Evolutionary conservation across 768 basidiomycete species (phyloP), one percentile per base, ranked within the genome.

Genomic region (Panaeolus papilionaceus): DNA sequence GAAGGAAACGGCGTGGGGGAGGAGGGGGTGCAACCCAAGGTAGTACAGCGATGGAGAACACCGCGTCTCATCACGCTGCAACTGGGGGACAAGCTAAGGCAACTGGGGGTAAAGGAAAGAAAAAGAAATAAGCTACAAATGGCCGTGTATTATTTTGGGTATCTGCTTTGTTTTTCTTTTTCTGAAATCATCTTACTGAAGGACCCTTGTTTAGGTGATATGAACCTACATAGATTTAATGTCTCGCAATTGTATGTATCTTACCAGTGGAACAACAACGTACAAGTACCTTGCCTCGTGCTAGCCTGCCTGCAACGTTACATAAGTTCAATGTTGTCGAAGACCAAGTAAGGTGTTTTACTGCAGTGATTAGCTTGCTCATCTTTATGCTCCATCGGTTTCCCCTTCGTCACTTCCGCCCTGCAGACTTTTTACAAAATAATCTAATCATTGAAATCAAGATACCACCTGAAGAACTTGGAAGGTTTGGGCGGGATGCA

Each of bases 21-120:
- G 83, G 83, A 20, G 85, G 86, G 54, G 79, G 80, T 65, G 91
- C 92, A 23, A 93, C 91, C 14, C 93, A 94, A 78, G 93, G 93
- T 23, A 82, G 78, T 66, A 78, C 82, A 3, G 73, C 83, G 37
- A 9, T 20, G 54, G 54, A 58, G 26, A 84, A 86, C 54, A 78
- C 76, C 62, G 74, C 76, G n/a, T 70, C 77, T 33, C 67, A 74
- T 65, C 68, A 70, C 42, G 64, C 76, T 61, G 67, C 66, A 33
- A 68, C 69, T 38, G 74, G 77, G 38, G 73, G 78, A 70, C 74
- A 80, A 20, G 73, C 77, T 47, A 70, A 75, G 23, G 84, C 82
- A 71, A 72, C 80, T 72, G 77, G 82, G 51, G 81, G 83, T 10
- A 92, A 89, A 75, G 84, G 86, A 63, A 92, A 89, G 82, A 92